Conservation (phyloP, 148 eudicot species). For the Camellia japonica region DNA sequence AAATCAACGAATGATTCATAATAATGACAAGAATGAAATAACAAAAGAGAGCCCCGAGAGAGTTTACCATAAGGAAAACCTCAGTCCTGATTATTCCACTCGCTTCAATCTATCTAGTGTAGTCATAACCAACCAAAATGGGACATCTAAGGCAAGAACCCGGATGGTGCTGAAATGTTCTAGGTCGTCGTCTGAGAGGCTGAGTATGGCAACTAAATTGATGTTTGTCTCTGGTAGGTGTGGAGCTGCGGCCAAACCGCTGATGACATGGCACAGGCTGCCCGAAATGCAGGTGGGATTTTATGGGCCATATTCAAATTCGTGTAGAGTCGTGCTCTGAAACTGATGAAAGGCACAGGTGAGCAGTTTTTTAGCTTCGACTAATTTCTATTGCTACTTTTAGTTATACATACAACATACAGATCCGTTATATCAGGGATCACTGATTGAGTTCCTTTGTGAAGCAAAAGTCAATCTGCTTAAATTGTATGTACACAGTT, state of each 20-base stretch:
- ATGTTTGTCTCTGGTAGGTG: constrained; percentile 22
- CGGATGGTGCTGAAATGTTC: constrained; percentile 32
- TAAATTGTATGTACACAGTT: constrained; percentile 9
- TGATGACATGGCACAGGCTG: constrained; percentile 25
- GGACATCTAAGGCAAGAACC: constrained; percentile 32
- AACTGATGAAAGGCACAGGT: background rate
- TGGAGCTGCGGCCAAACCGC: constrained; percentile 34
- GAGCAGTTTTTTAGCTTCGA: background rate
- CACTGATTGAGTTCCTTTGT: background rate
- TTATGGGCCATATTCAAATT: constrained; percentile 29
- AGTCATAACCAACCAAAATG: constrained; percentile 25
- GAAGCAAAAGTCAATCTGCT: background rate
- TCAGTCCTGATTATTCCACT: constrained; percentile 20
- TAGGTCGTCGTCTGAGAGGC: constrained; percentile 26
- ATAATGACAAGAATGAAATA: constrained; percentile 21
- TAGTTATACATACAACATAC: background rate
- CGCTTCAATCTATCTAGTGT: constrained; percentile 10
- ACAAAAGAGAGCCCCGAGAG: constrained; percentile 21
- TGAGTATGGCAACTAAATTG: constrained; percentile 18
- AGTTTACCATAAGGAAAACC: constrained; percentile 21
- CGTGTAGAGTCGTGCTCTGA: constrained; percentile 43
- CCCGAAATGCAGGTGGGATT: constrained; percentile 18
- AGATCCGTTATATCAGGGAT: background rate
- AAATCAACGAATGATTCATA: constrained; percentile 4
- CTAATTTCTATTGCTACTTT: constrained; percentile 4